Evolutionary conservation across 805 yeast genomes (phyloP).

Genomic region (Saccharomycopsis amapae): DNA sequence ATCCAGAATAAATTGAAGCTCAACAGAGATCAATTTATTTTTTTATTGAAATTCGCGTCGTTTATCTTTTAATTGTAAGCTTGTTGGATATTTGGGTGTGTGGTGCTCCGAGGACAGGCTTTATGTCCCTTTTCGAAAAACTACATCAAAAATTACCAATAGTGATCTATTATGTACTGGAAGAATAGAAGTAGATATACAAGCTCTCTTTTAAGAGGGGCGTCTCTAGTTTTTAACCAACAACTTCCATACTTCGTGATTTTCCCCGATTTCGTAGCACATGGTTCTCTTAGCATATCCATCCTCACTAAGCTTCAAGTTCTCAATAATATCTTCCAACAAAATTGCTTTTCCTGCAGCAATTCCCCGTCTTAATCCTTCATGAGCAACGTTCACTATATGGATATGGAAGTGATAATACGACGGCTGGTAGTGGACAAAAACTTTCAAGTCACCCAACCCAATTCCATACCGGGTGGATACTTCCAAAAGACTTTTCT

Average conservation of each 20-base stretch:
- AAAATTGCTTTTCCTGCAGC: constrained; percentile 74
- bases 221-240: not conserved
- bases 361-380: constrained; percentile 62
- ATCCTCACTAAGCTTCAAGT: constrained; percentile 43
- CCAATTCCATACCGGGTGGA: constrained; percentile 39
- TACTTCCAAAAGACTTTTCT: constrained; percentile 42
- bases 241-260: constrained; percentile 61
- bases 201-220: not conserved
- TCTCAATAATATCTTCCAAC: constrained; percentile 75
- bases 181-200: too few species aligned
- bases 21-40: not conserved
- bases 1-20: not conserved
- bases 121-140: too few species aligned
- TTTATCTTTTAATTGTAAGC: too few species aligned
- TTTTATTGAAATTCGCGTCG: too few species aligned
- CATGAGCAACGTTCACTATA: constrained; percentile 66
- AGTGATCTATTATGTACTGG: too few species aligned
- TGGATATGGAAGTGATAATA: constrained; percentile 95
- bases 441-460: constrained; percentile 59
- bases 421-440: constrained; percentile 91
- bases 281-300: constrained; percentile 40
- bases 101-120: too few species aligned
- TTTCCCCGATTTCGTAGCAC: constrained; percentile 65
- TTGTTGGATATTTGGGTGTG: too few species aligned
- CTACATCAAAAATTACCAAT: too few species aligned